Conservation (phyloP, 2,329 filamentous ascomycete species). For the Aspergillus niger region DNA sequence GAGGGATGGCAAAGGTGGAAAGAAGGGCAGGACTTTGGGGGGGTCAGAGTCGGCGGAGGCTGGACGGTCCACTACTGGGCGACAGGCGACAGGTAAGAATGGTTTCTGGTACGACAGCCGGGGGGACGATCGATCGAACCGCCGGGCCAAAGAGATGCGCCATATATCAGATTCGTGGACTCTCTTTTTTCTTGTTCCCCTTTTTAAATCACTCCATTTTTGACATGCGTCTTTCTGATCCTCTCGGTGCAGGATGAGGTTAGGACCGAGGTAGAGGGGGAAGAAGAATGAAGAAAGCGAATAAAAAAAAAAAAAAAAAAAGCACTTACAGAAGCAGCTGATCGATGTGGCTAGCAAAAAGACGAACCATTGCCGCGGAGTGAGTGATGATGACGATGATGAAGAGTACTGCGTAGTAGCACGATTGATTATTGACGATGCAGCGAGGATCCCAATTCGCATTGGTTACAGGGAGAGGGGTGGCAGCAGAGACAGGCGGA, state of each 20-base stretch:
- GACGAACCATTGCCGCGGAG: not conserved
- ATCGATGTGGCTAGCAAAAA: not conserved
- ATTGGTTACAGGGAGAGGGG: not conserved
- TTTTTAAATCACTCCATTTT: not conserved
- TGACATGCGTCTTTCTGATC: not conserved
- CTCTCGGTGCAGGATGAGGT: not conserved
- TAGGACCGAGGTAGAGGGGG: not conserved
- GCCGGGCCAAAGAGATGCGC: not conserved
- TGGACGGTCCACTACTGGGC: not conserved
- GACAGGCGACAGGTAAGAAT: not conserved
- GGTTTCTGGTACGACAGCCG: not conserved
- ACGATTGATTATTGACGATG: not conserved
- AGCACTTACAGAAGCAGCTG: not conserved
- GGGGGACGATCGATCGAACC: slow-evolving; percentile 2
- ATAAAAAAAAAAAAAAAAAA: too few species aligned
- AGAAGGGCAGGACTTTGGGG: not conserved
- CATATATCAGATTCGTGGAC: not conserved
- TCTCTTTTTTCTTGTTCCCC: not conserved
- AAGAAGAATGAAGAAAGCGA: too few species aligned
- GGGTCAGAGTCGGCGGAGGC: not conserved
- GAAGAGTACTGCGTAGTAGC: not conserved
- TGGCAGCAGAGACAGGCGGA: not conserved
- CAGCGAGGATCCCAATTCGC: not conserved
- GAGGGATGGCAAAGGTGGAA: slow-evolving; percentile 1
- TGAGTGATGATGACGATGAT: not conserved